Evolutionary conservation across 1,284 basidiomycete genomes (phyloP).

Genomic region (Rhodofomes roseus): DNA sequence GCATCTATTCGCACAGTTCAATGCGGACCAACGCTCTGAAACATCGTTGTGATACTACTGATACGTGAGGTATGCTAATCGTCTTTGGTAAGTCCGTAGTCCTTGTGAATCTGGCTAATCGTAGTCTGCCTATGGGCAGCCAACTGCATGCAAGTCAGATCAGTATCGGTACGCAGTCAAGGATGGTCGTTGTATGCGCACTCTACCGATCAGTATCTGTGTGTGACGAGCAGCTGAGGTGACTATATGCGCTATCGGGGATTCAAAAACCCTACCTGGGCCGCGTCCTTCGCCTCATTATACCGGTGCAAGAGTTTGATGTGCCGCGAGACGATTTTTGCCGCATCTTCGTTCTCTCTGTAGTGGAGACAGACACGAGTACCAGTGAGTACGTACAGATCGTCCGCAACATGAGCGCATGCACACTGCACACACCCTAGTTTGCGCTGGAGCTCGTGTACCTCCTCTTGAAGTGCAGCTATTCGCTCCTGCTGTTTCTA

Average conservation of each 20-base stretch:
- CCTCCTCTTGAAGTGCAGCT: slow-evolving; percentile 48
- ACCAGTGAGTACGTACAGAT: neutral
- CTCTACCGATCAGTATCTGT: slow-evolving; percentile 59
- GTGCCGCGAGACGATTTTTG: slow-evolving; percentile 62
- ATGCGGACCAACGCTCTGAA: too few relatives aligned
- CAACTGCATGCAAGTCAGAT: slow-evolving; percentile 41
- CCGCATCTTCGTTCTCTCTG: slow-evolving; percentile 53
- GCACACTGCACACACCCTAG: slow-evolving; percentile 46
- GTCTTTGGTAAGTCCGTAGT: slow-evolving; percentile 50
- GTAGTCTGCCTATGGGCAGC: slow-evolving; percentile 62
- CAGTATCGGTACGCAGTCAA: neutral
- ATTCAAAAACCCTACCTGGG: slow-evolving; percentile 46
- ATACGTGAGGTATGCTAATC: slow-evolving; percentile 30
- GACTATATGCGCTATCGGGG: neutral
- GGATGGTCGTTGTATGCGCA: slow-evolving; percentile 20
- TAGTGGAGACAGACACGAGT: neutral
- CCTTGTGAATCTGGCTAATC: slow-evolving; percentile 66
- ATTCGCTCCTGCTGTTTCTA: slow-evolving; percentile 52
- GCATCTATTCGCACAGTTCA: too few relatives aligned
- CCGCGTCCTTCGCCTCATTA: slow-evolving; percentile 78
- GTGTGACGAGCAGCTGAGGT: neutral
- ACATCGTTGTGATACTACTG: too few relatives aligned
- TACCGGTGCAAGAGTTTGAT: slow-evolving; percentile 72
- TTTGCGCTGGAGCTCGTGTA: slow-evolving; percentile 43
- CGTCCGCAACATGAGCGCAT: neutral